Base-by-base conservation (phyloP, 2,329 filamentous ascomycete genomes). In the Neopestalotiopsis clavispora region DNA sequence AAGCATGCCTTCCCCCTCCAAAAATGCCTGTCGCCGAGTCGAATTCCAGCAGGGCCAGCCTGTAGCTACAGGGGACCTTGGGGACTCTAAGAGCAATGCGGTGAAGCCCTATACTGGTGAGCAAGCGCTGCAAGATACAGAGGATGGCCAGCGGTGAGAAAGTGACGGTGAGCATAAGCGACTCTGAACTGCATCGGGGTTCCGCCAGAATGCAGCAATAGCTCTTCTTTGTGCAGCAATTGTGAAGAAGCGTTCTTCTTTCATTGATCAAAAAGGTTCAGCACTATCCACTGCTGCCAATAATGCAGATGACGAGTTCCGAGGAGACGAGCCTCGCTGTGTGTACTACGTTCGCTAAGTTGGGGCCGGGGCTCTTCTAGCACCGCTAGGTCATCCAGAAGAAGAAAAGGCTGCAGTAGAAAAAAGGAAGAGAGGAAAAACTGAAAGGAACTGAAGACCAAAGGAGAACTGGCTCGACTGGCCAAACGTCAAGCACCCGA, bases 311-410 rank as follows among this genome's bases (percentile, higher is more conserved):
- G 45, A 23, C n/a, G 45, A 52, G 45, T 20, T 20, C 45, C 45
- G 45, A 20, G 45, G 42, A 20, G 45, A n/a, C 7, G 45, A 52
- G 45, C 45, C 45, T 52, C 45, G n/a, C 45, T 52, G 45, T 52
- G 45, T 17, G n/a, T 28, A 28, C 23, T 28, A 28, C 23, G 23
- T 28, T 28, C 23, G 45, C 17, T 52, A 52, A 52, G 45, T 52
- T 52, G 17, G 45, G 17, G 45, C 45, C 45, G 17, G 45, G 45
- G 14, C 45, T 52, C 45, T 52, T 17, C 20, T 17, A 52, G 45
- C 45, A 20, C 17, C 45, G 17, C 45, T 52, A 52, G 45, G 57
- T 68, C 66, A 38, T 68, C 59, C 61, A 45, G 65, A 66, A 59
- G 67, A 10, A 38, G 10, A 38, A 7, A 10, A 10, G 10, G 34